phyloP scores from a whole-genome alignment of 139 green algal species.

The Eudorina sp. region DNA sequence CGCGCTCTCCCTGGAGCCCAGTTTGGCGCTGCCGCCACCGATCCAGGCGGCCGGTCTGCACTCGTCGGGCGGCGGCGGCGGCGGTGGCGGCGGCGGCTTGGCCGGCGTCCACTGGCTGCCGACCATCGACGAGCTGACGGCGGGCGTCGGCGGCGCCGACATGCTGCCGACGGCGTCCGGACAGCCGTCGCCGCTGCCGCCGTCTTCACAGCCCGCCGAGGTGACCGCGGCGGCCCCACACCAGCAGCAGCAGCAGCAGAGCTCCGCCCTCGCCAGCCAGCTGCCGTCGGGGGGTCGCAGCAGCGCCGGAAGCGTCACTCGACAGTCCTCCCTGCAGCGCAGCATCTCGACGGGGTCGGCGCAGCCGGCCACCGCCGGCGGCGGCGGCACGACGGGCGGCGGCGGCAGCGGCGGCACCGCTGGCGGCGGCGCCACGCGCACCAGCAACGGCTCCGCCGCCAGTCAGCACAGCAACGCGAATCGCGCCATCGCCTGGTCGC shows the following conservation, averaged over 20 bases:
- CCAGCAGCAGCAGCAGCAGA: background rate
- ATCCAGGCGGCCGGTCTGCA: no score
- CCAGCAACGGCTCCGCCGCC: background rate
- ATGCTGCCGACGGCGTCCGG: no score
- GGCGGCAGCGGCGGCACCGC: background rate
- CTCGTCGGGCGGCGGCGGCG: background rate
- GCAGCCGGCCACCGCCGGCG: background rate
- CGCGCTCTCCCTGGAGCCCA: background rate
- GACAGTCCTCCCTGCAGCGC: background rate
- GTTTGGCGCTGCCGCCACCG: constrained; percentile 9
- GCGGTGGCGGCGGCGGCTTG: background rate
- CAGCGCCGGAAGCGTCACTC: no score
- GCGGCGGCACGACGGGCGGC: no score
- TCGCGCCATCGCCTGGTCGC: background rate
- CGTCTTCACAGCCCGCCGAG: no score
- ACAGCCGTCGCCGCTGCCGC: no score
- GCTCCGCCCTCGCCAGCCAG: no score
- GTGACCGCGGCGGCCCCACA: background rate
- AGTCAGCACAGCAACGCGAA: background rate
- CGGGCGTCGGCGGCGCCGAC: background rate
- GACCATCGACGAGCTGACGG: constrained; percentile 44
- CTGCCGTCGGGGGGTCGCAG: no score
- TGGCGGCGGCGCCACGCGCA: background rate
- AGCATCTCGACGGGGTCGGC: background rate
- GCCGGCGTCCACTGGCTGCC: background rate